Percentiles rank a stretch among this genome's conserved stretches.
phyloP scores from a whole-genome alignment of 306 rosid genomes.

The Albizia julibrissin region DNA sequence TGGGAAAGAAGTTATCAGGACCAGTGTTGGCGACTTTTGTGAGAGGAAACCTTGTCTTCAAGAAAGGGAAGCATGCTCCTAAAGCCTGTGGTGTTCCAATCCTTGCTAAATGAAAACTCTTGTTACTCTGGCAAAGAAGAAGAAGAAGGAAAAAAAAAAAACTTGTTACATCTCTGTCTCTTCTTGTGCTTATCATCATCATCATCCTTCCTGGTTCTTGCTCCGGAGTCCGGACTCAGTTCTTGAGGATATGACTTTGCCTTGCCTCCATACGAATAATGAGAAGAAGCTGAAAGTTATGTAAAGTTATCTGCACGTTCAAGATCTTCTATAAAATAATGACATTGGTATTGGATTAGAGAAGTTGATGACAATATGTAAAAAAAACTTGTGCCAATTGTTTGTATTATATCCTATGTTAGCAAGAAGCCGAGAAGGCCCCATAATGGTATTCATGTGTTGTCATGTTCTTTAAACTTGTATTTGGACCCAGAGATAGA shows the following conservation, averaged over 20 bases:
- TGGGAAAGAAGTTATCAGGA: constrained; percentile 79
- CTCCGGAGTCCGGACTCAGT: neutral
- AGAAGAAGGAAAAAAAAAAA: too few relatives aligned
- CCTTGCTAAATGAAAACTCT: constrained; percentile 55
- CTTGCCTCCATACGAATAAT: neutral
- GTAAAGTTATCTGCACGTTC: neutral
- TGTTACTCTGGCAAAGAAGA: too few relatives aligned
- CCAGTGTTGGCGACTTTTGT: constrained; percentile 81
- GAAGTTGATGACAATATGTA: neutral
- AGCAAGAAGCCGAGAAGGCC: neutral
- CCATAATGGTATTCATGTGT: neutral
- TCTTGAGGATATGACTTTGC: neutral
- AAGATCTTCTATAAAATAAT: neutral
- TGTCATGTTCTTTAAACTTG: neutral
- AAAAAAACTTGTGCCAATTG: neutral
- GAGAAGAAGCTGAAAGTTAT: neutral
- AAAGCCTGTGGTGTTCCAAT: constrained; percentile 72
- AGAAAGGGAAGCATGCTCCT: constrained; percentile 74
- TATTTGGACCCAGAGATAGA: neutral
- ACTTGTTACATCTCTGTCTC: neutral
- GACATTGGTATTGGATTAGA: neutral
- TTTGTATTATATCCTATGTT: neutral
- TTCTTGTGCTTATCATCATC: neutral
- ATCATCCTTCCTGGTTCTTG: constrained; percentile 9
- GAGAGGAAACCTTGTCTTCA: constrained; percentile 86